A percentile compares a stretch with the other conserved stretches of the same genome.
These are phyloP conservation scores for Rhizopus arrhizus DNA, from an alignment of 371 early-diverging fungal genomes.

Conservation along the genomic window DNA sequence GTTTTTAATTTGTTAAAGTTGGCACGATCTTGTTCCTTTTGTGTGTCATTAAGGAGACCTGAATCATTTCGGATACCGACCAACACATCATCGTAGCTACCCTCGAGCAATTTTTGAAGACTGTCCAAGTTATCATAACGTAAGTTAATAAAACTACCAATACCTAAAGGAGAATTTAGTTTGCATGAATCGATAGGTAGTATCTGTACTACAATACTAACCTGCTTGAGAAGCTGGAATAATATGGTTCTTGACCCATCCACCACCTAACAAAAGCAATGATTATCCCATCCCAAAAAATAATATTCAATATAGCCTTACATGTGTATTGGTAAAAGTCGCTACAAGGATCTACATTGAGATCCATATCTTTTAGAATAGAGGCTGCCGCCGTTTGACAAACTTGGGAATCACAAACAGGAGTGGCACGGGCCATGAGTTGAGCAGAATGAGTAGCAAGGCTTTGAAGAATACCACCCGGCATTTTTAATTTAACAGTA, in stretches of 20 bases:
- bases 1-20: conserved; percentile 51
- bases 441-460: conserved; percentile 15
- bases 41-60: conserved; percentile 1
- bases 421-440: conserved; percentile 9
- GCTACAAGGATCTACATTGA: conserved; percentile 43
- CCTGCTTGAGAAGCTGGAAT: conserved; percentile 51
- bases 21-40: conserved; percentile 28
- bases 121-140: conserved; percentile 34
- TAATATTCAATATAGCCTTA: conserved; percentile 20
- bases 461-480: not conserved
- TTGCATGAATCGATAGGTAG: not conserved
- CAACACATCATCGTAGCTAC: conserved; percentile 25
- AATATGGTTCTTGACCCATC: conserved; percentile 37
- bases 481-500: not conserved
- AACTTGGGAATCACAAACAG: conserved; percentile 11
- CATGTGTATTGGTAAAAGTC: conserved; percentile 58
- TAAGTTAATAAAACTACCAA: conserved; percentile 34
- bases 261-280: conserved; percentile 41
- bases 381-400: conserved; percentile 14
- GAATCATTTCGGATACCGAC: not conserved
- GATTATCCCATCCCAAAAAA: too few species aligned
- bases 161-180: conserved; percentile 10
- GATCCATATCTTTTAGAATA: conserved; percentile 31
- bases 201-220: conserved; percentile 9
- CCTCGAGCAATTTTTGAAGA: conserved; percentile 28